Percentiles rank a stretch among this genome's conserved stretches.
These are phyloP conservation scores for Hymenotorrendiella dingleyae DNA, from an alignment of 2,329 filamentous ascomycete genomes.

Conservation along the genomic window DNA sequence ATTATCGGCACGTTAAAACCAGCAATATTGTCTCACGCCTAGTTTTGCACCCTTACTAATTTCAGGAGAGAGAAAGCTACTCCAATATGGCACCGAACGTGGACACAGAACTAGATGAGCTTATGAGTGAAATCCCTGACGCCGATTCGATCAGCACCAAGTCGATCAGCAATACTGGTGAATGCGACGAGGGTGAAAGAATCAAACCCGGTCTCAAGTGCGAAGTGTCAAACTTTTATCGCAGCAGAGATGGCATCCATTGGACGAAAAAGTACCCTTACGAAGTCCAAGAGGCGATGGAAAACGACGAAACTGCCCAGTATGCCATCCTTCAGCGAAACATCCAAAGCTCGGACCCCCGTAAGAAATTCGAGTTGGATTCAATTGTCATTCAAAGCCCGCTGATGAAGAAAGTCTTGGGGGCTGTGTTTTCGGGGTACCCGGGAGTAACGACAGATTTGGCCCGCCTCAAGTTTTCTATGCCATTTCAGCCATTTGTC, in stretches of 20 bases:
- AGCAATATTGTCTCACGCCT: no score
- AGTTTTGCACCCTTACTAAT: no score
- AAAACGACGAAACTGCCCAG: conserved; percentile 55
- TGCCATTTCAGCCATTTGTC: conserved; percentile 58
- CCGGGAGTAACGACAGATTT: conserved; percentile 35
- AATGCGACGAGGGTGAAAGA: no score
- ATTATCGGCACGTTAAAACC: no score
- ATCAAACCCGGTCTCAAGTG: no score
- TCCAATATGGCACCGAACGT: no score
- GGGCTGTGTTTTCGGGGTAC: conserved; percentile 29
- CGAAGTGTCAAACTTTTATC: no score
- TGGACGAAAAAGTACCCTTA: conserved; percentile 52
- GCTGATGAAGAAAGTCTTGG: conserved; percentile 28
- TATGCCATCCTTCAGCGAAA: conserved; percentile 57
- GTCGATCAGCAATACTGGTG: no score
- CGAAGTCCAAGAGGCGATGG: conserved; percentile 49
- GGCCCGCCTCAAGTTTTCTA: conserved; percentile 53
- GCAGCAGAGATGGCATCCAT: conserved; percentile 42
- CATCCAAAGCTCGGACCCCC: conserved; percentile 49
- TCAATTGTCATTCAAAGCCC: conserved; percentile 33
- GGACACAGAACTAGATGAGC: no score
- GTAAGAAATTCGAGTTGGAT: conserved; percentile 45
- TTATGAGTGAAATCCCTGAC: no score
- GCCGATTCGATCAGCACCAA: no score
- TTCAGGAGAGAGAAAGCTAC: no score